A percentile compares a stretch with the other conserved stretches of the same genome.
phyloP scores from a whole-genome alignment of 75 land plant species.

The Gnetum montanum region DNA sequence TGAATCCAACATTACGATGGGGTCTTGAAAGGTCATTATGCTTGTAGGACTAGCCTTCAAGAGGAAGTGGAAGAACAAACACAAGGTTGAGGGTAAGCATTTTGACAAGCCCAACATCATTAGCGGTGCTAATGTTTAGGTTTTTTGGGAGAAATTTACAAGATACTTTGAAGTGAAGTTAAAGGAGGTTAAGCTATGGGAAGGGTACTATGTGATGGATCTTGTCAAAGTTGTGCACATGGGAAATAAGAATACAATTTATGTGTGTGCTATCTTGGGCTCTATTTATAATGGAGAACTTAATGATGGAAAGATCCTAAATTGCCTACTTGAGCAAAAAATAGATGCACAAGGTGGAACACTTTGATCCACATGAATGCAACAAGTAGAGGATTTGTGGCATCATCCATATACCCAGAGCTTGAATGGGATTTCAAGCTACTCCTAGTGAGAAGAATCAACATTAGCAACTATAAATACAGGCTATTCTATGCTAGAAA shows the following conservation, averaged over 20 bases:
- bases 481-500: slow-evolving; percentile 41
- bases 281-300: slow-evolving; percentile 45
- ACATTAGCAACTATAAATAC: slow-evolving; percentile 47
- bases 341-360: slow-evolving; percentile 21
- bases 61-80: slow-evolving; percentile 59
- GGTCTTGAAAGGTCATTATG: slow-evolving; percentile 72
- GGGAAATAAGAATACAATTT: slow-evolving; percentile 43
- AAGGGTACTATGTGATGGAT: slow-evolving; percentile 34
- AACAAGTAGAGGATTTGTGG: slow-evolving; percentile 42
- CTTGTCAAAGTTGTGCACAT: slow-evolving; percentile 27
- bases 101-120: slow-evolving; percentile 57
- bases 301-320: slow-evolving; percentile 32
- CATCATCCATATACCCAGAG: slow-evolving; percentile 39
- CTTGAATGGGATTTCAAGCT: slow-evolving; percentile 40
- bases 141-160: slow-evolving; percentile 40
- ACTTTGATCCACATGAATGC: slow-evolving; percentile 39
- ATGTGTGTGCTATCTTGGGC: slow-evolving; percentile 33
- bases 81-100: slow-evolving; percentile 50
- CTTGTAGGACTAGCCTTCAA: slow-evolving; percentile 70
- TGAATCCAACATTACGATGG: no score
- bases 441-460: slow-evolving; percentile 37
- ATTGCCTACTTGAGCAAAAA: slow-evolving; percentile 21
- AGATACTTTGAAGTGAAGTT: slow-evolving; percentile 37
- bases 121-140: slow-evolving; percentile 62
- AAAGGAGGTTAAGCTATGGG: slow-evolving; percentile 19